Percentiles rank a stretch among this genome's conserved stretches.
Conservation (phyloP, 2,329 filamentous ascomycete species). For the Claviceps paspali region DNA sequence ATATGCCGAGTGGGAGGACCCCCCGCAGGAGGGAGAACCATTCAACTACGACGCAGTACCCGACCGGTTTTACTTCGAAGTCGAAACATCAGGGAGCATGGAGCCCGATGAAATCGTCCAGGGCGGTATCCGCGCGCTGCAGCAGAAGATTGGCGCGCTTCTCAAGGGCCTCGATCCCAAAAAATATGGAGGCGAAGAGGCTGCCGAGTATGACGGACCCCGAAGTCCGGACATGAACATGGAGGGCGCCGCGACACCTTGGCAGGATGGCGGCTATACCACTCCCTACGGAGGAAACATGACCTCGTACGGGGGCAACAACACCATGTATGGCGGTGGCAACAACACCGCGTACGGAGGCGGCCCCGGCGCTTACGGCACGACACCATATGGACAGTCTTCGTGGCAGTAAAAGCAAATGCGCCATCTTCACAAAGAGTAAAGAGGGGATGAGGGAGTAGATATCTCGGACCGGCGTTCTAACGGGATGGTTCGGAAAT, state of each 20-base stretch:
- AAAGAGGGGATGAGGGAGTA: not conserved
- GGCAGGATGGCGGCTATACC: conserved; percentile 50
- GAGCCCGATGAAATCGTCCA: conserved; percentile 83
- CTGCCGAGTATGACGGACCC: conserved; percentile 46
- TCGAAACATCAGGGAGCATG: conserved; percentile 77
- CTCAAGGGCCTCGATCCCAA: conserved; percentile 41
- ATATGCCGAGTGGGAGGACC: conserved; percentile 67
- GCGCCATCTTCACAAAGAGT: not conserved
- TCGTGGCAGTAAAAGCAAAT: conserved; percentile 27
- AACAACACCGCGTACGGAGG: conserved; percentile 53
- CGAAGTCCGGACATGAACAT: conserved; percentile 50
- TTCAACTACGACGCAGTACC: conserved; percentile 88
- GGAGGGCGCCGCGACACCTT: conserved; percentile 38
- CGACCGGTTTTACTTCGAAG: conserved; percentile 77
- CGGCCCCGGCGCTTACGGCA: conserved; percentile 27
- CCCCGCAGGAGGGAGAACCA: conserved; percentile 63
- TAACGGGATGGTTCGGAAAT: not conserved
- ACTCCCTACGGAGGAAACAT: conserved; percentile 49
- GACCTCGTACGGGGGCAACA: conserved; percentile 49
- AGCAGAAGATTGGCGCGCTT: conserved; percentile 75
- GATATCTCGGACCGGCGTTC: conserved; percentile 7
- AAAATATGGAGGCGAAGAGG: conserved; percentile 39
- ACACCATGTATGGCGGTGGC: conserved; percentile 52
- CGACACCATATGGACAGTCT: conserved; percentile 31
- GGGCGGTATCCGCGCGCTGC: conserved; percentile 74